Evolutionary conservation across 192 early-diverging fungal genomes (phyloP), one percentile per base, ranked within the genome.

Genomic region (Spinellus fusiger): DNA sequence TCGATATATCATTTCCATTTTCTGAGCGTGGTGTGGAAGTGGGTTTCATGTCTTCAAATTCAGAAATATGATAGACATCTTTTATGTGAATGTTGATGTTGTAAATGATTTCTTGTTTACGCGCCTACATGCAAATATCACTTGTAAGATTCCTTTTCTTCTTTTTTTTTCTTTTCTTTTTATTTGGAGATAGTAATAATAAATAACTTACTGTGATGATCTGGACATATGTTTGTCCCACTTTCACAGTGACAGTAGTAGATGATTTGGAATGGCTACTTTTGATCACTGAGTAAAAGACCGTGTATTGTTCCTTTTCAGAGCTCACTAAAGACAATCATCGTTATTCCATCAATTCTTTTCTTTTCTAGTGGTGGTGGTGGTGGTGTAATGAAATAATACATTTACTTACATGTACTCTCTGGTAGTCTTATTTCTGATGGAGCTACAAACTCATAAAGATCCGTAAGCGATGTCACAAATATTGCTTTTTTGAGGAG

Each of bases 51-150:
- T 71, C 69, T 10, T 74, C 72, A n/a, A 74, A 3, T 25, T 69
- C 62, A 5, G 61, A 58, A 12, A 95, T 90, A 62, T 90, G 92
- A 67, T 85, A 89, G 8, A 93, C 85, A 54, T 98, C 94, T 59
- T 93, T 92, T 50, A 93, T 78, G 38, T 82, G 76, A 26, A 84
- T 81, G 54, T 69, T 82, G 54, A 88, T 68, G 4, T 88, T 90
- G 57, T 77, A 74, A 22, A 92, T 61, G 25, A 84, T 73, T 40
- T 95, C 91, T 67, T 92, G 89, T 38, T 87, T 65, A 15, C 59
- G 52, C 6, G 48, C 38, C 66, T 68, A 37, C 27, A 12, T 23
- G 16, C 34, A 20, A 48, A 12, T 27, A 54, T 23, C 22, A 13
- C 18, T 10, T 18, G 18, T 10, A 44, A 18, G 5, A 13, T 37